phyloP scores from a whole-genome alignment of 2,329 filamentous ascomycete species.

The Cladophialophora chaetospira region DNA sequence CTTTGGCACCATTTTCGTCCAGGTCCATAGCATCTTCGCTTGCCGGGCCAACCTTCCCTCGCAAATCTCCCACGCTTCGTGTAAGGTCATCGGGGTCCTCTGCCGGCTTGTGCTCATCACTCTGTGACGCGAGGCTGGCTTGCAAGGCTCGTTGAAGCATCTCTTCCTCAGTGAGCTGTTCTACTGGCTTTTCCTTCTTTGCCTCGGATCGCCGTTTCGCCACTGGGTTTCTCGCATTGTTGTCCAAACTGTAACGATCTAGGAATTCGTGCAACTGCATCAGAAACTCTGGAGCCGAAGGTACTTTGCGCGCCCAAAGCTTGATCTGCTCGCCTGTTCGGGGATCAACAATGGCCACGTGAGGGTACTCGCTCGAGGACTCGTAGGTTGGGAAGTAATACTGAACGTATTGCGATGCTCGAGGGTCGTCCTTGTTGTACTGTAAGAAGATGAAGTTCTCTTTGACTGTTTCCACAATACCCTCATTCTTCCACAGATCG shows the following conservation, averaged over 20 bases:
- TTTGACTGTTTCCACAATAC: constrained; percentile 75
- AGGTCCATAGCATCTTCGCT: constrained; percentile 43
- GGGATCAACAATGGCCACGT: constrained; percentile 94
- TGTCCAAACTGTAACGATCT: constrained; percentile 90
- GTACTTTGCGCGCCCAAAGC: constrained; percentile 83
- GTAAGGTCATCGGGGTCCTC: constrained; percentile 88
- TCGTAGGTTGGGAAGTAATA: constrained; percentile 86
- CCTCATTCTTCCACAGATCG: constrained; percentile 89
- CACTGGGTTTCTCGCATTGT: constrained; percentile 89
- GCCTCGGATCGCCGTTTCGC: constrained; percentile 73
- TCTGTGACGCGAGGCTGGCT: constrained; percentile 72
- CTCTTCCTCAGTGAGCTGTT: constrained; percentile 93
- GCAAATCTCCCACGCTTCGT: constrained; percentile 59
- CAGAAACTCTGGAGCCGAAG: constrained; percentile 76
- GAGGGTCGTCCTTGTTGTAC: constrained; percentile 81
- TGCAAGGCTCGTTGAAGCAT: constrained; percentile 93
- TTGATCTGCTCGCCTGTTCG: constrained; percentile 97
- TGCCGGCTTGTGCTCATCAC: constrained; percentile 43
- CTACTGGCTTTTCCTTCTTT: constrained; percentile 71
- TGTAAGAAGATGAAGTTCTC: constrained; percentile 97
- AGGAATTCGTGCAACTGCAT: constrained; percentile 93
- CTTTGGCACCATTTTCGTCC: constrained; percentile 41
- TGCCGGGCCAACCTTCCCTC: constrained; percentile 54
- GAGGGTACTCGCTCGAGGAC: constrained; percentile 86
- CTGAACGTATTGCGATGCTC: constrained; percentile 77